Percentiles rank a stretch among this genome's conserved stretches.
These are phyloP conservation scores for Pythium guiyangense DNA, from an alignment of 352 stramenopile genomes.

Conservation along the genomic window DNA sequence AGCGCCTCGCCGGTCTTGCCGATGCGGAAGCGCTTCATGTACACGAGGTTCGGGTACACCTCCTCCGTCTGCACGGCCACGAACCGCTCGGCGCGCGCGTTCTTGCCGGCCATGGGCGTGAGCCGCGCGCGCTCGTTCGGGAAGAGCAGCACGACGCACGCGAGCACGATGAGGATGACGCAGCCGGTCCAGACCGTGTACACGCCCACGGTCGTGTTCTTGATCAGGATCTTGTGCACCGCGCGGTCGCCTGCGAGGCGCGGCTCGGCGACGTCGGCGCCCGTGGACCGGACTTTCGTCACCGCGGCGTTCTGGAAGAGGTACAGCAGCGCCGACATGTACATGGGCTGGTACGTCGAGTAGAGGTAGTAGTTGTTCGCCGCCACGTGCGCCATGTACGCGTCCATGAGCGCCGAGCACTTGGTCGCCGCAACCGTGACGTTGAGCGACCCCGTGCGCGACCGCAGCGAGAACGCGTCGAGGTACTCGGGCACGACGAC, in stretches of 20 bases:
- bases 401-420: slow-evolving; percentile 22
- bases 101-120: slow-evolving; percentile 38
- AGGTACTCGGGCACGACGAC: slow-evolving; percentile 12
- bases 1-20: slow-evolving; percentile 66
- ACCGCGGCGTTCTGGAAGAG: slow-evolving; percentile 51
- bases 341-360: slow-evolving; percentile 28
- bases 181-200: slow-evolving; percentile 28
- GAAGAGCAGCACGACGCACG: slow-evolving; percentile 37
- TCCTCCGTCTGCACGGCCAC: slow-evolving; percentile 67
- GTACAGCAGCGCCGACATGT: slow-evolving; percentile 38
- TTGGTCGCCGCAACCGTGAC: slow-evolving; percentile 1
- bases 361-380: slow-evolving; percentile 22
- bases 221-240: slow-evolving; percentile 41
- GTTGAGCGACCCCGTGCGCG: neutral
- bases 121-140: slow-evolving; percentile 53
- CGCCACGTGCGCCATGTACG: slow-evolving; percentile 27
- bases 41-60: slow-evolving; percentile 68
- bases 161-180: slow-evolving; percentile 25
- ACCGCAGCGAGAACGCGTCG: neutral
- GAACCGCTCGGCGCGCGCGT: slow-evolving; percentile 57
- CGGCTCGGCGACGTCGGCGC: neutral
- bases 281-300: slow-evolving; percentile 13
- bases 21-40: slow-evolving; percentile 76
- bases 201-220: slow-evolving; percentile 54
- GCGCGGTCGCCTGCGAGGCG: slow-evolving; percentile 12